phyloP scores from a whole-genome alignment of 179 eudicot species.

The Camellia oleifera region DNA sequence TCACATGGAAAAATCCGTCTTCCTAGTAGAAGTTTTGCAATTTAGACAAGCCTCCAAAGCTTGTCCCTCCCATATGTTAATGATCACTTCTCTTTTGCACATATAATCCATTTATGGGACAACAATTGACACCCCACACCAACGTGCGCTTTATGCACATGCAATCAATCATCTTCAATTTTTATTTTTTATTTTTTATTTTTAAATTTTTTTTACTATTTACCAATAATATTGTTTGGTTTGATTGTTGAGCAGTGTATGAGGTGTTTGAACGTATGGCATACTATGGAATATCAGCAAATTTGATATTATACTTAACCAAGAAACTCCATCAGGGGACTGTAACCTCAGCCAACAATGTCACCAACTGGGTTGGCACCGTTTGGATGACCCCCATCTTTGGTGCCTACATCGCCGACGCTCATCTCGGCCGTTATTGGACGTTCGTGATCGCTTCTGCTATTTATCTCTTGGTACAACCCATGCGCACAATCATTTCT shows the following conservation, averaged over 20 bases:
- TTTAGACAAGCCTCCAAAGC: too few relatives aligned
- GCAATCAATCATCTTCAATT: background rate
- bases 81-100: too few relatives aligned
- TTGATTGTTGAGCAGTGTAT: constrained; percentile 28
- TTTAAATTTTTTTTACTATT: too few relatives aligned
- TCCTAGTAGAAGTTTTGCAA: too few relatives aligned
- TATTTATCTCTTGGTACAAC: constrained; percentile 37
- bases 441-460: constrained; percentile 38
- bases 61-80: too few relatives aligned
- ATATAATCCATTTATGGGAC: too few relatives aligned
- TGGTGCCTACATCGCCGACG: constrained; percentile 53
- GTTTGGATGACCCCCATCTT: constrained; percentile 45
- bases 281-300: constrained; percentile 40
- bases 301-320: constrained; percentile 38
- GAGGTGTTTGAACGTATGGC: constrained; percentile 54
- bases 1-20: too few relatives aligned
- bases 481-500: background rate
- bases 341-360: constrained; percentile 39
- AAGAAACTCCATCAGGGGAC: constrained; percentile 44
- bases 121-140: too few relatives aligned
- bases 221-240: too few relatives aligned
- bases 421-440: constrained; percentile 42
- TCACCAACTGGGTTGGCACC: constrained; percentile 48
- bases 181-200: too few relatives aligned
- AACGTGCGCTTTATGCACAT: background rate